Evolutionary conservation across 257 asterid genomes (phyloP).

Genomic region (Thymus mandschuricus): DNA sequence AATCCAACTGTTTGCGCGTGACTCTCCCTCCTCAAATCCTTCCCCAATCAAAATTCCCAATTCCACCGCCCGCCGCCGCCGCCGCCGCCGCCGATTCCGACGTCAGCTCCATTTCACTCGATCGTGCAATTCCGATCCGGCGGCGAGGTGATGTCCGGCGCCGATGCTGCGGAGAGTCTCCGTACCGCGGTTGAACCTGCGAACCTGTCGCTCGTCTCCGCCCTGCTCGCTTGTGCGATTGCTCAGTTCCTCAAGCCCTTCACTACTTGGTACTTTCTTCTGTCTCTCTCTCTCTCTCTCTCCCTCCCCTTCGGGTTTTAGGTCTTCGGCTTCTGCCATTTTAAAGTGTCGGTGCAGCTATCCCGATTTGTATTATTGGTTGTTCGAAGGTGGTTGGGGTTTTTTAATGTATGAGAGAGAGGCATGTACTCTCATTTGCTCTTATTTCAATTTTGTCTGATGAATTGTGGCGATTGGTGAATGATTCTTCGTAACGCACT

Average conservation of each 20-base stretch:
- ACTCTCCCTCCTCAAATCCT: constrained; percentile 32
- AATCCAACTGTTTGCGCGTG: constrained; percentile 18
- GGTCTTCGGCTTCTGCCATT: not conserved
- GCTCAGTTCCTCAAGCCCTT: constrained; percentile 97
- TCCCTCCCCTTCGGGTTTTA: not conserved
- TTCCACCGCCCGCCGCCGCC: constrained; percentile 31
- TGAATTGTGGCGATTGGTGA: not conserved
- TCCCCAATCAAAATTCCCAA: constrained; percentile 14
- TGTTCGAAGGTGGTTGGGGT: constrained; percentile 3
- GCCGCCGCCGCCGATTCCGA: constrained; percentile 21
- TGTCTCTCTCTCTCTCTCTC: constrained; percentile 8
- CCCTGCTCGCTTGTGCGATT: constrained; percentile 82
- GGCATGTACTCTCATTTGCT: constrained; percentile 8
- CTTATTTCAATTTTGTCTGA: not conserved
- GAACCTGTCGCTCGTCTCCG: constrained; percentile 71
- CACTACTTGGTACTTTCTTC: constrained; percentile 66
- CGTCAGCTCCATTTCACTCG: not conserved
- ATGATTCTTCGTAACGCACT: not conserved
- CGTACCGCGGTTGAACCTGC: constrained; percentile 64
- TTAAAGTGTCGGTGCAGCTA: constrained; percentile 10
- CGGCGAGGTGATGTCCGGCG: constrained; percentile 63
- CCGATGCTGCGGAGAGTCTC: constrained; percentile 73
- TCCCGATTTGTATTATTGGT: constrained; percentile 18
- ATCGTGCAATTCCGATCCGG: constrained; percentile 33
- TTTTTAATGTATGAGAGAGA: not conserved